These are phyloP conservation scores for Dactylellina haptotyla DNA, from an alignment of 2,329 filamentous ascomycete species.

Conservation along the genomic window DNA sequence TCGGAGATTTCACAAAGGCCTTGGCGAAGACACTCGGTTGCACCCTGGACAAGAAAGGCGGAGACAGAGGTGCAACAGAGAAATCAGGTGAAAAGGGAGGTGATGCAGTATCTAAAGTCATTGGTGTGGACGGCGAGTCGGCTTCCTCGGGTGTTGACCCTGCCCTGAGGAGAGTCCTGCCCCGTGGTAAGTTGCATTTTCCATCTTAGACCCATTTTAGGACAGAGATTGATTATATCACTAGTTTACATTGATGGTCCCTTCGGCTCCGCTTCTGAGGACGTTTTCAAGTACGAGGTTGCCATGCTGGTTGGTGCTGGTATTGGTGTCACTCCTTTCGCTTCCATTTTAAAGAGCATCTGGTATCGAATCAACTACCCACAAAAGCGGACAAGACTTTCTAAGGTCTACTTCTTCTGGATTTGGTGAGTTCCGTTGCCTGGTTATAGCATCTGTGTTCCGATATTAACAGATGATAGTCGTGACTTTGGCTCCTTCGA, in stretches of 20 bases:
- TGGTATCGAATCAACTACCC: conserved; percentile 94
- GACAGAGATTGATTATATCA: neutral
- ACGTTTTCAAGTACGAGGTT: conserved; percentile 89
- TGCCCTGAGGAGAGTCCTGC: conserved; percentile 76
- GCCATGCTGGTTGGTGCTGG: conserved; percentile 82
- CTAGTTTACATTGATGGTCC: conserved; percentile 83
- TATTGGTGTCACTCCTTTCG: conserved; percentile 87
- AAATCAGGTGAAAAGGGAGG: conserved; percentile 61
- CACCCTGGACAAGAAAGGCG: conserved; percentile 71
- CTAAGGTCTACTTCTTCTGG: conserved; percentile 94
- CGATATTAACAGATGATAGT: conserved; percentile 63
- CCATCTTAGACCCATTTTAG: neutral
- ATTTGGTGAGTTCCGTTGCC: conserved; percentile 62
- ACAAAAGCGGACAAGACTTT: conserved; percentile 78
- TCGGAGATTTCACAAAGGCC: conserved; percentile 81
- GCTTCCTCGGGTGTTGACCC: conserved; percentile 70
- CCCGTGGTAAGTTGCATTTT: conserved; percentile 64
- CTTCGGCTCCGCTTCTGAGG: conserved; percentile 85
- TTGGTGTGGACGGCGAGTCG: conserved; percentile 72
- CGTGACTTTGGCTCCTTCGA: conserved; percentile 87
- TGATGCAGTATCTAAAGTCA: conserved; percentile 70
- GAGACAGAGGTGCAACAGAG: conserved; percentile 63
- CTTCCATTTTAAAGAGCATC: conserved; percentile 87
- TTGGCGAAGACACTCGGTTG: conserved; percentile 78
- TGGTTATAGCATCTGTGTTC: neutral